phyloP scores from a whole-genome alignment of 2,329 filamentous ascomycete genomes.

The Colletotrichum scovillei region DNA sequence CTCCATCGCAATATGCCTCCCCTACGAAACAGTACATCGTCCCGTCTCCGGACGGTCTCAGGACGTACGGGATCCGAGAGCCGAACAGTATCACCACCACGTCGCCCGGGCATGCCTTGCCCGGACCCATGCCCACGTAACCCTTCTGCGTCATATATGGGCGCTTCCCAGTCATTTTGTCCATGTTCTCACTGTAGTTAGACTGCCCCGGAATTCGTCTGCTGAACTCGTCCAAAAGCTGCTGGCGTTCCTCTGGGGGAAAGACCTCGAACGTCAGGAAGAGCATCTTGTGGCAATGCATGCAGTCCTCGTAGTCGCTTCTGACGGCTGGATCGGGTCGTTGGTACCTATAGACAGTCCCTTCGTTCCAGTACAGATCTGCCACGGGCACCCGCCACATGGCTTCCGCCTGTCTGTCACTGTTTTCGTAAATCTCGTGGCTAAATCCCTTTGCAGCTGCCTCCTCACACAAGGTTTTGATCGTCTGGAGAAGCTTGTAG shows the following conservation, averaged over 20 bases:
- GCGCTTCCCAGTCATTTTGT: constrained; percentile 12
- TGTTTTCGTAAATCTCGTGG: background rate
- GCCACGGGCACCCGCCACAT: constrained; percentile 29
- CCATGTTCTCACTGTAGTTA: constrained; percentile 21
- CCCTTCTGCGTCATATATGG: constrained; percentile 31
- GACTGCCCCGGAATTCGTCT: background rate
- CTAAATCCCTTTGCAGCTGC: background rate
- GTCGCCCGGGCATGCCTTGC: constrained; percentile 21
- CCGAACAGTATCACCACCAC: constrained; percentile 30
- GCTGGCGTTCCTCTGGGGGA: background rate
- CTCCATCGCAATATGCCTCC: constrained; percentile 28
- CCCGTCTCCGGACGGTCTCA: constrained; percentile 34
- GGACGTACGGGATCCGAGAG: constrained; percentile 31
- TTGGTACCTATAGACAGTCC: background rate
- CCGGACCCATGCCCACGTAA: constrained; percentile 29
- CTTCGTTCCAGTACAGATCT: constrained; percentile 17
- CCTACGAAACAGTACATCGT: constrained; percentile 26
- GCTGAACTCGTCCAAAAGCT: background rate
- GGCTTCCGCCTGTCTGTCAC: constrained; percentile 7
- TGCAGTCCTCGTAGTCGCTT: constrained; percentile 17
- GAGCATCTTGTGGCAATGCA: background rate
- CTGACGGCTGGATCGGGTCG: background rate
- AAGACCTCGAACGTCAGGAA: background rate
- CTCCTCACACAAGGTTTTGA: constrained; percentile 8
- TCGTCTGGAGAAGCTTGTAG: background rate